Percentiles rank a stretch among this genome's conserved stretches.
These are phyloP conservation scores for Thraustochytrium striatum DNA, from an alignment of 352 stramenopile genomes.

Conservation along the genomic window DNA sequence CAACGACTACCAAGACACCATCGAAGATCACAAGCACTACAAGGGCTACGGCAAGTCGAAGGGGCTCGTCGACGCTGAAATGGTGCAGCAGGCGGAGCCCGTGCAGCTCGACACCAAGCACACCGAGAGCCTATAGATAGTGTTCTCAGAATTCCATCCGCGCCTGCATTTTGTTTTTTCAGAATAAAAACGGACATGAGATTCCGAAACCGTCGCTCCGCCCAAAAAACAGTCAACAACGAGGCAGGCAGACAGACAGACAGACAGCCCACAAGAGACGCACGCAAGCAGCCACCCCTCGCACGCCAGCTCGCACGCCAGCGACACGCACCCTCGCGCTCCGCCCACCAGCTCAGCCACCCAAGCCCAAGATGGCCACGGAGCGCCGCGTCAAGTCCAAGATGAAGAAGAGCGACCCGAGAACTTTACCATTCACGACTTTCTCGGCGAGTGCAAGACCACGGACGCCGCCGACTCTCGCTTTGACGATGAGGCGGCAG, in stretches of 20 bases:
- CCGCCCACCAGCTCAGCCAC: background rate
- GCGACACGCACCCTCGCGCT: background rate
- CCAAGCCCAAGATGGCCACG: background rate
- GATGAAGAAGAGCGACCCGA: constrained; percentile 46
- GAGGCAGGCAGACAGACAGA: background rate
- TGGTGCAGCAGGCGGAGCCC: no score
- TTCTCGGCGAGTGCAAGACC: constrained; percentile 40
- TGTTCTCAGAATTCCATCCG: no score
- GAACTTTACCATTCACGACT: constrained; percentile 47
- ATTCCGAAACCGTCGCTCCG: background rate
- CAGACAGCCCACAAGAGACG: background rate
- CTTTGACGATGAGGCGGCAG: background rate
- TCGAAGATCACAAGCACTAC: constrained; percentile 4
- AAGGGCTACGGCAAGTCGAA: background rate
- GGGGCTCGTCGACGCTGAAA: no score
- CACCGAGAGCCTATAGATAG: no score
- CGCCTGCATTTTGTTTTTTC: no score
- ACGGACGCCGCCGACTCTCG: constrained; percentile 22
- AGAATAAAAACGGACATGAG: no score
- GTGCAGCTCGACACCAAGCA: no score
- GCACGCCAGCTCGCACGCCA: background rate
- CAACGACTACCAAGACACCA: constrained; percentile 43
- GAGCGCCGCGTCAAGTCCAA: constrained; percentile 30
- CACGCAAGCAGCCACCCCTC: background rate
- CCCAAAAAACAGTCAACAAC: background rate